Base-by-base conservation (phyloP, 192 early-diverging fungal genomes). In the Umbelopsis sp. region DNA sequence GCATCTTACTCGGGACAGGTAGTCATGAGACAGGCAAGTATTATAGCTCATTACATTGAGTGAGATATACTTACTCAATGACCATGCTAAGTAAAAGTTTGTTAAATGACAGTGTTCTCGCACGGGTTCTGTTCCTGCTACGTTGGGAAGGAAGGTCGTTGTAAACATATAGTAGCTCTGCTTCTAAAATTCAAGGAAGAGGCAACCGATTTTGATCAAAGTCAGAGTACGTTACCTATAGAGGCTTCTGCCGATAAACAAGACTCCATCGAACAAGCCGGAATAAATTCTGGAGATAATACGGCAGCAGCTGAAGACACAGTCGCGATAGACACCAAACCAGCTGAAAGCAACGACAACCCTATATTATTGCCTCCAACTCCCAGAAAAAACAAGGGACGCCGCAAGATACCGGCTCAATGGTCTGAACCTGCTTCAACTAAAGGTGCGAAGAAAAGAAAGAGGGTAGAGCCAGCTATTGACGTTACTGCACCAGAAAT, bases 161-260 rank as follows among this genome's bases (percentile, higher is more conserved):
- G 55, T 25, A 61, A 61, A 61, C 55, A 61, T 35, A 61, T 61
- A 35, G 55, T 61, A 16, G 55, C 23, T 35, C 55, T 61, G 2
- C 55, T 61, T 15, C 16, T 61, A 5, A n/a, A 25, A 30, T 61
- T 33, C 27, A 61, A 61, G 30, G 33, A 61, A 11, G 55, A n/a
- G 11, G 15, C 27, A 18, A 3, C 30, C 5, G 18, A 61, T 12
- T 33, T 61, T 49, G 48, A 16, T 20, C 48, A 16, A 18, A 61
- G 55, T 33, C 55, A 61, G 33, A 15, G 27, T 30, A 61, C 55
- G 0, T n/a, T 61, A 16, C 30, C 55, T 16, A 18, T 61, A 41
- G 37, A 41, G 1, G 37, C 1, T 61, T 1, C 20, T 12, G 3
- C 15, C 20, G 15, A 16, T 49, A 21, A 16, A n/a, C 55, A 18